These are phyloP conservation scores for Paraphoma sp. DNA, from an alignment of 2,329 filamentous ascomycete genomes.

Conservation along the genomic window DNA sequence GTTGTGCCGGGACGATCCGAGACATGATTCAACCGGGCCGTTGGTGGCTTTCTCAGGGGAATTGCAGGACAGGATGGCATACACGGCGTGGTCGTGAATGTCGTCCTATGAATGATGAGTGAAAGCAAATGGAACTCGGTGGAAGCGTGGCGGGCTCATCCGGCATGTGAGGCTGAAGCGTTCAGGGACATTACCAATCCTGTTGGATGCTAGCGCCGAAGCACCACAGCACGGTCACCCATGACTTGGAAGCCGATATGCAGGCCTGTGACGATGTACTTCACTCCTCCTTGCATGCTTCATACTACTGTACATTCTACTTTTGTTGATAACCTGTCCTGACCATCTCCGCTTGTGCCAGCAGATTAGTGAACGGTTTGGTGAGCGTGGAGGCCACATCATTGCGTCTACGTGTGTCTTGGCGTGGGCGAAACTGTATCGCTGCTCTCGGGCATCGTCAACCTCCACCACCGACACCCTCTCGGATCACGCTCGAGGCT, in stretches of 20 bases:
- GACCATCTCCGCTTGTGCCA: slow-evolving; percentile 15
- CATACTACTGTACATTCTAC: slow-evolving; percentile 1
- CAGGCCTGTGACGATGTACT: slow-evolving; percentile 36
- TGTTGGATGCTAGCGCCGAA: slow-evolving; percentile 40
- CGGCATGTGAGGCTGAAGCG: slow-evolving; percentile 14
- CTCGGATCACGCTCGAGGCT: slow-evolving; percentile 11
- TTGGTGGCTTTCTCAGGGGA: too few species aligned
- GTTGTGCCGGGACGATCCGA: slow-evolving; percentile 1
- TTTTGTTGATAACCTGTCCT: slow-evolving; percentile 6
- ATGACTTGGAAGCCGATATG: slow-evolving; percentile 25
- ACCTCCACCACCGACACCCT: slow-evolving; percentile 23
- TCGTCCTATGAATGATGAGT: neutral
- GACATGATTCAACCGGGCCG: neutral
- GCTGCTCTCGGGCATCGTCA: slow-evolving; percentile 33
- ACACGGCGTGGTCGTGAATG: too few species aligned
- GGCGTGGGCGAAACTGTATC: slow-evolving; percentile 43
- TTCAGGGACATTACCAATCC: slow-evolving; percentile 43
- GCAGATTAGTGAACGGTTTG: slow-evolving; percentile 22
- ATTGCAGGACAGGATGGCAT: too few species aligned
- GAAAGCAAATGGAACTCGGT: neutral
- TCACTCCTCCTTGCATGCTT: slow-evolving; percentile 21
- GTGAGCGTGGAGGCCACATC: slow-evolving; percentile 41
- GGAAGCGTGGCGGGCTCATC: slow-evolving; percentile 4
- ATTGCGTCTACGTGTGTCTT: slow-evolving; percentile 45
- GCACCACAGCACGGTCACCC: slow-evolving; percentile 37